A percentile compares a stretch with the other conserved stretches of the same genome.
Evolutionary conservation across 169 alveolate genomes (phyloP).

Genomic region (Plasmodium gallinaceum): DNA sequence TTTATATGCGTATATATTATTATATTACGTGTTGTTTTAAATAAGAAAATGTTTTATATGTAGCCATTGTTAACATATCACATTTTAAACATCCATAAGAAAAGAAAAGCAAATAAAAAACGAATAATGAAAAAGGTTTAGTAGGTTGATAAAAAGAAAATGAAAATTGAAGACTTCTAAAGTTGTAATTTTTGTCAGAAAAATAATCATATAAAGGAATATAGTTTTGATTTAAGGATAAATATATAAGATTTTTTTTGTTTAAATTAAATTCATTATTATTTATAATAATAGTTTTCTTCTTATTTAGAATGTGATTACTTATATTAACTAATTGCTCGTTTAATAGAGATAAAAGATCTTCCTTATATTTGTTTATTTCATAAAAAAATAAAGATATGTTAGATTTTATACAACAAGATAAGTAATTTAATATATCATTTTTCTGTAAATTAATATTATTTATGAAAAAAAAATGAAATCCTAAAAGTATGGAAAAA

Average conservation of each 20-base stretch:
- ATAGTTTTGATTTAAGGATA: not conserved
- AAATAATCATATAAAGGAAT: conserved; percentile 5
- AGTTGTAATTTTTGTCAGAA: not conserved
- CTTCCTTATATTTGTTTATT: conserved; percentile 18
- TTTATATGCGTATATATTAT: not conserved
- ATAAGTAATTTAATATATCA: conserved; percentile 16
- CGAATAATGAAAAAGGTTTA: not conserved
- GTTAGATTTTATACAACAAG: conserved; percentile 38
- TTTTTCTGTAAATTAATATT: not conserved
- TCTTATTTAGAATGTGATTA: conserved; percentile 20
- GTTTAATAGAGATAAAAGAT: conserved; percentile 21
- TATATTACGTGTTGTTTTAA: conserved; percentile 38
- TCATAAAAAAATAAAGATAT: conserved; percentile 30
- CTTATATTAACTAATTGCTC: conserved; percentile 33
- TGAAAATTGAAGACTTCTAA: not conserved
- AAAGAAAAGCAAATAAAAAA: conserved; percentile 21
- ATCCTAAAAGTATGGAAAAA: conserved; percentile 52
- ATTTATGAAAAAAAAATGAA: conserved; percentile 40
- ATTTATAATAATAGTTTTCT: conserved; percentile 27
- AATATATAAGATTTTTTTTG: conserved; percentile 26
- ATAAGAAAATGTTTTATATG: conserved; percentile 14
- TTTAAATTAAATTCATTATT: conserved; percentile 33
- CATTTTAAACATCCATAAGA: not conserved
- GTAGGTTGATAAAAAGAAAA: conserved; percentile 14
- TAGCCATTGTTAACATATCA: not conserved